Base-by-base conservation (phyloP, 768 basidiomycete species). In the Boletus reticulatus region DNA sequence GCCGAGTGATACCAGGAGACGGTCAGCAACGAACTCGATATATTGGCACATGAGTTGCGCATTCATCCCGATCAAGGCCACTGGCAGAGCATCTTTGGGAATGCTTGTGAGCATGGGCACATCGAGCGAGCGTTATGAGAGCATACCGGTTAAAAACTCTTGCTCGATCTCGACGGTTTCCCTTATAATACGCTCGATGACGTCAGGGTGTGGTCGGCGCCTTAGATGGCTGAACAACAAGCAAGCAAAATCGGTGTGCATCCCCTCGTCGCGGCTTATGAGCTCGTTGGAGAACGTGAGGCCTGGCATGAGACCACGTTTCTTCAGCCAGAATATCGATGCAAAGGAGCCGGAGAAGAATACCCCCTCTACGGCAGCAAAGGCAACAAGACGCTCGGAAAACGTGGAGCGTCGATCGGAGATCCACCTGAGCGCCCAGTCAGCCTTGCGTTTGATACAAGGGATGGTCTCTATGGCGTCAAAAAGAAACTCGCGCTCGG, bases 171-270 rank as follows among this genome's bases (percentile, higher is more conserved):
- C 70, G 38, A 94, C 92, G 8, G 94, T 94, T 68, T 96, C 87
- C 0, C 67, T 76, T 65, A 98, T 88, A 66, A 96, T 94, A 43
- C 66, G 66, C 51, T 77, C 70, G 49, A 97, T 79, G 22, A 81
- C 82, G 34, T 87, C 78, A 0, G 93, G 91, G 67, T 93, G 89
- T 1, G 94, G 90, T 12, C 89, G 80, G 41, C 85, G 82, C 58
- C 79, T 78, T 31, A 97, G 80, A 68, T 96, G 88, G 51, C 79
- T 80, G 73, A 94, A 92, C 32, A 97, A 77, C 13, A 96, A 74
- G 67, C 93, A 96, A 2, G 94, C 93, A 72, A 97, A 95, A 72
- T 96, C 94, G 67, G 94, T 96, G 74, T 98, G 94, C 96, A 97
- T 87, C 46, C 94, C 95, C 73, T 97, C 95, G 61, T 97, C 95